These are phyloP conservation scores for Saccharomycopsis synnaedendra DNA, from an alignment of 805 yeast genomes.

Conservation along the genomic window DNA sequence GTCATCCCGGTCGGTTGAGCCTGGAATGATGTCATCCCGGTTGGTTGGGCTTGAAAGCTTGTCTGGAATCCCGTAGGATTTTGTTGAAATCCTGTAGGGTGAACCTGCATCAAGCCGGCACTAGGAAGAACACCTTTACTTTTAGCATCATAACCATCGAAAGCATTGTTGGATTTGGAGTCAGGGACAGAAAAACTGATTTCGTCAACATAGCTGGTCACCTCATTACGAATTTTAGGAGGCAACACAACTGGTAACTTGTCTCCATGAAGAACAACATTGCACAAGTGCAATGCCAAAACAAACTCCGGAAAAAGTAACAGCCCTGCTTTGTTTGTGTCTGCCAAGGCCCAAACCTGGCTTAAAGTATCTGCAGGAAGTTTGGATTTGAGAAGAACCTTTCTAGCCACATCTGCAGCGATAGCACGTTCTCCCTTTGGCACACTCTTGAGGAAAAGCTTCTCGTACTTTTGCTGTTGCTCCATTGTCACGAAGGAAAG, in stretches of 20 bases:
- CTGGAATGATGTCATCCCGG: slow-evolving; percentile 18
- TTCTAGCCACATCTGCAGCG: slow-evolving; percentile 64
- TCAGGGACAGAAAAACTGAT: slow-evolving; percentile 58
- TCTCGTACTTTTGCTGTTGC: slow-evolving; percentile 82
- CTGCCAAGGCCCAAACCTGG: slow-evolving; percentile 86
- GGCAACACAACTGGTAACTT: slow-evolving; percentile 67
- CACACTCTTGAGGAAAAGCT: slow-evolving; percentile 71
- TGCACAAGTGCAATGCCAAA: slow-evolving; percentile 79
- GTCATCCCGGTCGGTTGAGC: slow-evolving; percentile 27
- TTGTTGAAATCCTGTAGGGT: slow-evolving; percentile 23
- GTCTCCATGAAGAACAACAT: slow-evolving; percentile 66
- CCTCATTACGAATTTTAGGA: slow-evolving; percentile 66
- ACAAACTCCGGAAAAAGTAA: slow-evolving; percentile 92
- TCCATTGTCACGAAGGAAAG: slow-evolving; percentile 73
- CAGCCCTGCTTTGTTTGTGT: slow-evolving; percentile 75
- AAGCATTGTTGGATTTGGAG: slow-evolving; percentile 26
- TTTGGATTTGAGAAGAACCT: slow-evolving; percentile 70
- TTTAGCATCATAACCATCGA: slow-evolving; percentile 23
- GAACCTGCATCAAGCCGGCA: slow-evolving; percentile 10
- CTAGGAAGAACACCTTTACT: slow-evolving; percentile 5
- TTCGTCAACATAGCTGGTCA: slow-evolving; percentile 79
- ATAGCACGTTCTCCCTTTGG: slow-evolving; percentile 38
- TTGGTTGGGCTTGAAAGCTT: slow-evolving; percentile 35
- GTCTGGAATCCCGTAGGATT: slow-evolving; percentile 29
- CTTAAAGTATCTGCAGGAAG: slow-evolving; percentile 65